Evolutionary conservation across 2,329 filamentous ascomycete genomes (phyloP).

Genomic region (Harringtonia lauricola): DNA sequence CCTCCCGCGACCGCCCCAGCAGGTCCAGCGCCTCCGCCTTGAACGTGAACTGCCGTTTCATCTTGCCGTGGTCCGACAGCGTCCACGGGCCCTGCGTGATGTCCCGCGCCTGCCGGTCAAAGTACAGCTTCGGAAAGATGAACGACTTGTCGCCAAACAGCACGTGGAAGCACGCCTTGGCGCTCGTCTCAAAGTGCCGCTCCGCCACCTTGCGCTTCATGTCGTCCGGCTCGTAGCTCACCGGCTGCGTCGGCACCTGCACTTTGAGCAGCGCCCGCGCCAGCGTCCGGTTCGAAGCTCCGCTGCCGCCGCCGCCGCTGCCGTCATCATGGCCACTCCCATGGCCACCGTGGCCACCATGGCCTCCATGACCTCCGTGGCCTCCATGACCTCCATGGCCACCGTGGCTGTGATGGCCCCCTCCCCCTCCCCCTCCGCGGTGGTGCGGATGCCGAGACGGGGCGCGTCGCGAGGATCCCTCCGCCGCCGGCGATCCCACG

Average conservation of each 20-base stretch:
- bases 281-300: not conserved
- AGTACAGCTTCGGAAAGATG: conserved; percentile 83
- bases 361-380: too few relatives aligned
- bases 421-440: too few relatives aligned
- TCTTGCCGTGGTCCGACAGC: conserved; percentile 54
- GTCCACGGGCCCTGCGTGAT: conserved; percentile 84
- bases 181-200: conserved; percentile 77
- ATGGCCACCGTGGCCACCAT: too few relatives aligned
- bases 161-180: conserved; percentile 91
- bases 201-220: conserved; percentile 69
- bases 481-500: conserved; percentile 31
- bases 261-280: conserved; percentile 52
- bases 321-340: conserved; percentile 31
- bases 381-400: too few relatives aligned
- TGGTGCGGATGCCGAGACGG: too few relatives aligned
- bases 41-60: conserved; percentile 73
- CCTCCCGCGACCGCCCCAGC: conserved; percentile 48
- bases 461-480: too few relatives aligned
- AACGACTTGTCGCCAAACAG: conserved; percentile 94
- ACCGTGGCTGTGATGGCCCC: too few relatives aligned
- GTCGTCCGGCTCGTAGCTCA: conserved; percentile 73
- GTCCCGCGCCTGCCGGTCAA: conserved; percentile 65
- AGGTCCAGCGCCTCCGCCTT: conserved; percentile 58
- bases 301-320: conserved; percentile 28
- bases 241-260: conserved; percentile 68